These are phyloP conservation scores for Fusarium sulawesiense DNA, from an alignment of 2,329 filamentous ascomycete genomes.

Conservation along the genomic window DNA sequence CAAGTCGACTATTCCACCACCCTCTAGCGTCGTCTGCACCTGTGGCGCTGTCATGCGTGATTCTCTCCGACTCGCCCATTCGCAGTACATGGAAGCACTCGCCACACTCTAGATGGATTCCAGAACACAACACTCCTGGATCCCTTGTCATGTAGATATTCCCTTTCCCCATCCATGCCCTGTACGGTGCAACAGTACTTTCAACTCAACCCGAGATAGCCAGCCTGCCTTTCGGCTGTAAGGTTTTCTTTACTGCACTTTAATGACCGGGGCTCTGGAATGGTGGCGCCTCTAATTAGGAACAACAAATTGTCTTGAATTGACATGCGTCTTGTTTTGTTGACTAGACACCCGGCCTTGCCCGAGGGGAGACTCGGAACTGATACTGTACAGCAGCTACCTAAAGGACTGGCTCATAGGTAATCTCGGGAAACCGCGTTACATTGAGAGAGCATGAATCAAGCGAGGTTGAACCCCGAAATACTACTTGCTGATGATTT, in stretches of 20 bases:
- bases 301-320: conserved; percentile 19
- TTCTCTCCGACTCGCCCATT: conserved; percentile 33
- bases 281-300: conserved; percentile 36
- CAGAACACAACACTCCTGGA: conserved; percentile 35
- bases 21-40: conserved; percentile 4
- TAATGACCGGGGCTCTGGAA: conserved; percentile 26
- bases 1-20: neutral
- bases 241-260: neutral
- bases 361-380: conserved; percentile 31
- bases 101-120: conserved; percentile 40
- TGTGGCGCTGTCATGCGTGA: conserved; percentile 34
- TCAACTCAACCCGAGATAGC: neutral
- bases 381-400: conserved; percentile 5
- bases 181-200: neutral
- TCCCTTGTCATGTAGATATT: conserved; percentile 22
- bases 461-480: conserved; percentile 32
- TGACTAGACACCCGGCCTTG: conserved; percentile 35
- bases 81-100: conserved; percentile 32
- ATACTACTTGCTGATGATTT: conserved; percentile 8
- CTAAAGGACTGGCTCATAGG: conserved; percentile 16
- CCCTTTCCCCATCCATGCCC: conserved; percentile 2
- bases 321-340: conserved; percentile 30
- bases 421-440: conserved; percentile 33
- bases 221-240: neutral
- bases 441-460: conserved; percentile 26